A percentile compares a stretch with the other conserved stretches of the same genome.
Evolutionary conservation across 2,329 filamentous ascomycete species (phyloP).

Genomic region (Colletotrichum spinosum): DNA sequence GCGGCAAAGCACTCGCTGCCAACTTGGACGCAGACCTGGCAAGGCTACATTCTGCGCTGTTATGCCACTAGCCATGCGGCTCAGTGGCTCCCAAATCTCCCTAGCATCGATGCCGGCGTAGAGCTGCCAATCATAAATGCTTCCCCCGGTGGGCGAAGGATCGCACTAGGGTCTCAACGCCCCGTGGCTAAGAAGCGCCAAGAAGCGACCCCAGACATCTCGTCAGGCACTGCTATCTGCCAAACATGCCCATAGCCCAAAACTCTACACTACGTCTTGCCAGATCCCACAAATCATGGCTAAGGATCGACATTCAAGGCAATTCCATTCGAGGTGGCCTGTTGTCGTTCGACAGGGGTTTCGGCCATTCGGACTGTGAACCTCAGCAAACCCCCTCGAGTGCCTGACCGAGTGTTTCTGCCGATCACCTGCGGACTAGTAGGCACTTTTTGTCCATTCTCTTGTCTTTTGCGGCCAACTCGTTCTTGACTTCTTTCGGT

Average conservation of each 20-base stretch:
- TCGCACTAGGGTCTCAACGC: slow-evolving; percentile 26
- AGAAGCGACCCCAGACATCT: not conserved
- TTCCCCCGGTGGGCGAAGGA: slow-evolving; percentile 12
- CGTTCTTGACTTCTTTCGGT: too few relatives aligned
- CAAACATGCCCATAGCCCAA: not conserved
- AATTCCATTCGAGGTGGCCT: slow-evolving; percentile 17
- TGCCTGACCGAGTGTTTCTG: not conserved
- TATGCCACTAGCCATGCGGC: slow-evolving; percentile 4
- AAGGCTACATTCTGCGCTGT: slow-evolving; percentile 16
- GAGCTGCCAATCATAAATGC: slow-evolving; percentile 19
- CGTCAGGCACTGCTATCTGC: not conserved
- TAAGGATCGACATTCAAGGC: slow-evolving; percentile 18
- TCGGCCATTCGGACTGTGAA: not conserved
- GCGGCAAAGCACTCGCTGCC: not conserved
- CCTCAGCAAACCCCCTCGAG: slow-evolving; percentile 4
- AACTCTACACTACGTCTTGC: not conserved
- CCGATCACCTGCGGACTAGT: too few relatives aligned
- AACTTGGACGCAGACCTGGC: slow-evolving; percentile 1
- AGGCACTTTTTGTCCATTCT: too few relatives aligned
- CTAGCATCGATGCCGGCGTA: slow-evolving; percentile 1
- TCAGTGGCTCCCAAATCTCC: slow-evolving; percentile 20
- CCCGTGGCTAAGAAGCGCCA: slow-evolving; percentile 26
- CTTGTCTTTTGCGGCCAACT: too few relatives aligned
- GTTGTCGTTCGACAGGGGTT: slow-evolving; percentile 1
- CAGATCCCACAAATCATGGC: slow-evolving; percentile 9